Base-by-base conservation (phyloP, 129 eudicot species). In the Artemisia annua region DNA sequence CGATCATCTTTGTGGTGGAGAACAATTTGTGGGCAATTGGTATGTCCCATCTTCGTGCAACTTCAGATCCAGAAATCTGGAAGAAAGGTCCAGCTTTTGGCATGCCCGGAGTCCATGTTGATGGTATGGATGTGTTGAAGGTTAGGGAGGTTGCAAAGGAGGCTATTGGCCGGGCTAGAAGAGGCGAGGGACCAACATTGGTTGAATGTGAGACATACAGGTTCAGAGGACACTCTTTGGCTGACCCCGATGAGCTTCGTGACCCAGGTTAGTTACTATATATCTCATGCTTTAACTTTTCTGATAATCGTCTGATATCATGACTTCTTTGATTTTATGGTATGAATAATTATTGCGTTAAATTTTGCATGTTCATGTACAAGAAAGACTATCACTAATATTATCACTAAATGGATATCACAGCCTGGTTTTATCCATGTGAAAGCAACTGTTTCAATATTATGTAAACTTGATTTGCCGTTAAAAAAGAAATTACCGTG, bases 211-310 rank as follows among this genome's bases (percentile, higher is more conserved):
- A 73, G 63, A 73, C 78, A 12, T 73, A 73, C 35, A 63, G 78
- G 70, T 73, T 73, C 35, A 62, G 78, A 73, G 78, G 78, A 49
- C 78, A 73, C 78, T 73, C 78, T 16, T 73, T 73, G 78, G 78
- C 78, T 8, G 78, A 73, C 70, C 78, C 78, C 32, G 78, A 73
- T 30, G 78, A 73, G 70, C 78, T 73, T 17, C 78, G 78, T 62
- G 70, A 73, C 78, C 78, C 78, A 50, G 78, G 78, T 73, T 6
- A 28, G 26, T 48, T 48, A 7, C 11, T 16, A 17, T 44, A 8
- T 1, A 32, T 15, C 50, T 35, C 39, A 55, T 55, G 44, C 46
- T 19, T 20, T 11, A 2, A 4, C 22, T 16, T 16, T 14, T 54
- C 7, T 54, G 2, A 3, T 54, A 54, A 54, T 7, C 7, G 60